Evolutionary conservation across 164 flowering plant species (phyloP), one percentile per base, ranked within the genome.

Genomic region (Annona squamosa): DNA sequence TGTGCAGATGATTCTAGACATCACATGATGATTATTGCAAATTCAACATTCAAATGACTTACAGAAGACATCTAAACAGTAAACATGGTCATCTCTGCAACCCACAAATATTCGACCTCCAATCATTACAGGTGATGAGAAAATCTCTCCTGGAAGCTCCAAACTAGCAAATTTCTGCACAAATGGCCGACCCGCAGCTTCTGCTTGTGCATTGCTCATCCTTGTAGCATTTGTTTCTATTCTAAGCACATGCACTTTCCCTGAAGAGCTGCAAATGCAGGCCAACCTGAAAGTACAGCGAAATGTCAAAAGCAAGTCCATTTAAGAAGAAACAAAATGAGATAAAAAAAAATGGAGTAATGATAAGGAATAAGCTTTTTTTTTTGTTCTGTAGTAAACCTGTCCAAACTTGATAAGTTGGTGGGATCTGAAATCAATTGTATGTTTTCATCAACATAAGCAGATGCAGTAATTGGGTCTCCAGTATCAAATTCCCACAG

Each of bases 71-170:
- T 61, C 74, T 63, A 91, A 69, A 74, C 98, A 91, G 75, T 86
- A 85, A 69, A 92, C 75, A 79, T 82, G 78, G 79, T 94, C 94
- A 81, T 94, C 97, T 75, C 97, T 84, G 79, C 97, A 90, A 74
- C 99, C 97, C 67, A 92, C 92, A 82, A 87, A 94, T 78, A 92
- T 83, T 72, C 84, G 79, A 42, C 97, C 97, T 68, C 91, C 90
- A 78, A 92, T 83, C 99, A 94, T 93, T 74, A 95, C 86, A 2
- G 96, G 96, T 17, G 98, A 90, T 63, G 97, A 92, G 75, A 92
- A 91, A 69, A 92, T 78, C 37, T 91, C 92, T 69, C 92, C 96
- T 37, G 76, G 77, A 3, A 92, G 87, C 56, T 85, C 82, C 52
- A 87, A 61, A 70, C 81, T 83, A 52, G 89, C 89, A 77, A 85